Conservation (phyloP, 352 stramenopile genomes). For the Pythium rishiriense region DNA sequence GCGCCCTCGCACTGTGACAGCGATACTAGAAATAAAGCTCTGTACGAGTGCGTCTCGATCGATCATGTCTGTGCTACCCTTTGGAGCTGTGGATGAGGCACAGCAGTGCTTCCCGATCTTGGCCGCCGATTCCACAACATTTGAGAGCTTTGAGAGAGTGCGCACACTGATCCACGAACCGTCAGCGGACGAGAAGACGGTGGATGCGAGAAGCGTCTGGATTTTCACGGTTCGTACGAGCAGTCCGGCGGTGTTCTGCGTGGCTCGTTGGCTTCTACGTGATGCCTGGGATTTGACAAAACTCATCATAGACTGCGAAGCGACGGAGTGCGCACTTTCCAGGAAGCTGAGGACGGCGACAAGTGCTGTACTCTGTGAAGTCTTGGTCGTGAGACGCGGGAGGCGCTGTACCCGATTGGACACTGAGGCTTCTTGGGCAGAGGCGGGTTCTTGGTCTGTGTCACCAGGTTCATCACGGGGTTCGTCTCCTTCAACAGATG, state of each 20-base stretch:
- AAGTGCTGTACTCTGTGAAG: slow-evolving; percentile 17
- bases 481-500: not conserved
- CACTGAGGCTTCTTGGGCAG: no score
- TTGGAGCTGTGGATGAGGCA: not conserved
- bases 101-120: slow-evolving; percentile 13
- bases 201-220: slow-evolving; percentile 18
- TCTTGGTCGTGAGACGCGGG: slow-evolving; percentile 11
- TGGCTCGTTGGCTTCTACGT: not conserved
- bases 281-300: not conserved
- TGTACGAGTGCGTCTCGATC: not conserved
- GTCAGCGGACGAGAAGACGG: slow-evolving; percentile 21
- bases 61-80: not conserved
- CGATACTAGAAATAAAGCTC: slow-evolving; percentile 24
- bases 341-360: slow-evolving; percentile 2
- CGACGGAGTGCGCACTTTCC: slow-evolving; percentile 9
- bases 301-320: not conserved
- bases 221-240: not conserved
- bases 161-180: slow-evolving; percentile 24
- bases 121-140: slow-evolving; percentile 13
- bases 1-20: slow-evolving; percentile 15
- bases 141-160: slow-evolving; percentile 17
- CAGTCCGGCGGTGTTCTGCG: not conserved
- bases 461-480: not conserved
- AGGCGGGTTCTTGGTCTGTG: not conserved
- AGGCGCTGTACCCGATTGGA: not conserved